A percentile compares a stretch with the other conserved stretches of the same genome.
These are phyloP conservation scores for Mariannaea sp. DNA, from an alignment of 2,329 filamentous ascomycete species.

Conservation along the genomic window DNA sequence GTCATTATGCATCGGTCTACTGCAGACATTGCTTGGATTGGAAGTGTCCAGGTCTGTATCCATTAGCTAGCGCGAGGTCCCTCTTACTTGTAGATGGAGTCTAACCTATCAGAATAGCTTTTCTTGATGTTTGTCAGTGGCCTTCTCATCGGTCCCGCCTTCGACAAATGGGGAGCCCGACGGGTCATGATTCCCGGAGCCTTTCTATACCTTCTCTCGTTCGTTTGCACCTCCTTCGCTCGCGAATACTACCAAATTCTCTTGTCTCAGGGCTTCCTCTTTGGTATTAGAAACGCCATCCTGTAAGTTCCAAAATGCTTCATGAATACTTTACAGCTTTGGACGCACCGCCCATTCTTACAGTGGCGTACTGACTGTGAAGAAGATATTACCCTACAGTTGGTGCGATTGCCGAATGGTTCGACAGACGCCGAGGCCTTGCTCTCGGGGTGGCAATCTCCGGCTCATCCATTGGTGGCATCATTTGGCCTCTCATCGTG, in stretches of 20 bases:
- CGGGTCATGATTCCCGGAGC: constrained; percentile 44
- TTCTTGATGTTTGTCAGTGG: constrained; percentile 48
- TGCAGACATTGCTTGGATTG: constrained; percentile 49
- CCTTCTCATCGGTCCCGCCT: constrained; percentile 45
- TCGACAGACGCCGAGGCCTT: constrained; percentile 38
- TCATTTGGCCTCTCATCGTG: constrained; percentile 39
- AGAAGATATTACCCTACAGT: constrained; percentile 37
- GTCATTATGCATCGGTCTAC: constrained; percentile 39
- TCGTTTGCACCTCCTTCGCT: constrained; percentile 42
- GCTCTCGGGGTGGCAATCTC: constrained; percentile 41
- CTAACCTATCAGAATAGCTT: constrained; percentile 31
- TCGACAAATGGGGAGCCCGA: constrained; percentile 47
- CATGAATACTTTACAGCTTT: not conserved
- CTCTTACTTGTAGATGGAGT: not conserved
- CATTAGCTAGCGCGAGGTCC: fast-evolving
- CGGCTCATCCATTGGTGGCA: constrained; percentile 40
- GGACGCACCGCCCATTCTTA: too few species aligned
- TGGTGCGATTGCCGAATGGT: constrained; percentile 41
- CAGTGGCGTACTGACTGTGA: not conserved
- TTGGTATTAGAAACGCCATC: constrained; percentile 48
- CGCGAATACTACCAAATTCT: constrained; percentile 45
- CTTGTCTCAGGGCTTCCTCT: constrained; percentile 47
- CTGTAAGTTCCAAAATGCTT: constrained; percentile 37
- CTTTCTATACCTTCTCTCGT: constrained; percentile 44
- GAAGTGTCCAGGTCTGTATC: constrained; percentile 37